These are phyloP conservation scores for Fonsecaea pugnacius DNA, from an alignment of 2,329 filamentous ascomycete species.

Conservation along the genomic window DNA sequence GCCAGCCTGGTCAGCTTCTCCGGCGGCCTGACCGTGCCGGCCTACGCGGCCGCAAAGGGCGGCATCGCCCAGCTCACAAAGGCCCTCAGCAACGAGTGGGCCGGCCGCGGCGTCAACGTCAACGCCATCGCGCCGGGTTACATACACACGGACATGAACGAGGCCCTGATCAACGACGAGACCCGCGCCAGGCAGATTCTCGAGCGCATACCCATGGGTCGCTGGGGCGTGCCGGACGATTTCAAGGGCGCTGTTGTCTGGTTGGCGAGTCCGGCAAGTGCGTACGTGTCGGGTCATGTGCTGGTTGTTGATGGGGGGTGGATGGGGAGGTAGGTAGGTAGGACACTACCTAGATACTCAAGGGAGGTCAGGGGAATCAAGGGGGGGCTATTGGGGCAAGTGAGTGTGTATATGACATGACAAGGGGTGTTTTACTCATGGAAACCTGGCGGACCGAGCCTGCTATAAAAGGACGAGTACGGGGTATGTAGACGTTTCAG, in stretches of 20 bases:
- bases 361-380: background rate
- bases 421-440: too few species aligned
- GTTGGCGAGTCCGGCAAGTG: conserved; percentile 51
- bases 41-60: conserved; percentile 84
- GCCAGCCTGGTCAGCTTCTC: conserved; percentile 81
- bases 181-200: conserved; percentile 73
- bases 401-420: too few species aligned
- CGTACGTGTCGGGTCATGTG: conserved; percentile 55
- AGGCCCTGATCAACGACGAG: conserved; percentile 73
- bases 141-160: conserved; percentile 91
- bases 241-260: conserved; percentile 57
- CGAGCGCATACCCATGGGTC: conserved; percentile 77
- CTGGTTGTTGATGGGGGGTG: conserved; percentile 56
- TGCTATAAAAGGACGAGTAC: background rate
- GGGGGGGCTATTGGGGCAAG: too few species aligned
- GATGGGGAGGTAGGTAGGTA: conserved; percentile 72
- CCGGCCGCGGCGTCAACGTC: conserved; percentile 73
- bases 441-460: too few species aligned
- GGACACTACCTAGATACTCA: too few species aligned
- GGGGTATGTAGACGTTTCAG: too few species aligned
- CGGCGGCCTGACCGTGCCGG: conserved; percentile 84
- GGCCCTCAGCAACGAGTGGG: conserved; percentile 85
- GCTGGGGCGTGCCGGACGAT: conserved; percentile 71
- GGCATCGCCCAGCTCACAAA: conserved; percentile 85
- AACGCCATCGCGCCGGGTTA: conserved; percentile 91